These are phyloP conservation scores for Daedaleopsis sinensis DNA, from an alignment of 768 basidiomycete species.

Conservation along the genomic window DNA sequence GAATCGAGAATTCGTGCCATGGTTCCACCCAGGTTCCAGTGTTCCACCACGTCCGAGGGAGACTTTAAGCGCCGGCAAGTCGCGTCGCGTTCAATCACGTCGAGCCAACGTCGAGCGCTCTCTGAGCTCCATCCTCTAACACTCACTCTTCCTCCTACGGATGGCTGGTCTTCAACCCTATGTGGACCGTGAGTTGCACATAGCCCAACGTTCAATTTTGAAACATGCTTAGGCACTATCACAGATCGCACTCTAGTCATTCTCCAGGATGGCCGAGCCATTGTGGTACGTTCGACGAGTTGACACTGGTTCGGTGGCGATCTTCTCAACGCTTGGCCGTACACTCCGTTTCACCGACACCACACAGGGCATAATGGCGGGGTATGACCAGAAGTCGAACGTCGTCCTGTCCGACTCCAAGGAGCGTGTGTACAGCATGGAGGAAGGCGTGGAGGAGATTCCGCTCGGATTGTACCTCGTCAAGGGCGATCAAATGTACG, in stretches of 20 bases:
- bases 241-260: conserved; percentile 90
- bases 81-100: too few species aligned
- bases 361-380: conserved; percentile 81
- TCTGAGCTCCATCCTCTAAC: too few species aligned
- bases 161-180: conserved; percentile 94
- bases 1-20: too few species aligned
- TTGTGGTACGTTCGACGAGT: conserved; percentile 64
- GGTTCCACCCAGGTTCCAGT: too few species aligned
- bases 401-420: conserved; percentile 93
- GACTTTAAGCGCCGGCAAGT: too few species aligned
- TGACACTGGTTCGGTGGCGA: neutral
- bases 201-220: neutral
- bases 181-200: conserved; percentile 69
- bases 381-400: conserved; percentile 95
- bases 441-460: conserved; percentile 93
- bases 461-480: conserved; percentile 95
- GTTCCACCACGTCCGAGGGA: too few species aligned
- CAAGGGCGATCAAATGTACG: conserved; percentile 98
- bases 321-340: neutral
- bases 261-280: conserved; percentile 94
- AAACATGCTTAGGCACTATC: neutral
- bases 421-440: conserved; percentile 89
- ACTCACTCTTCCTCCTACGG: conserved; percentile 1
- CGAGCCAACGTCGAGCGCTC: too few species aligned
- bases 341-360: neutral